These are phyloP conservation scores for Colletotrichum acutatum DNA, from an alignment of 2,329 filamentous ascomycete genomes.

Conservation along the genomic window DNA sequence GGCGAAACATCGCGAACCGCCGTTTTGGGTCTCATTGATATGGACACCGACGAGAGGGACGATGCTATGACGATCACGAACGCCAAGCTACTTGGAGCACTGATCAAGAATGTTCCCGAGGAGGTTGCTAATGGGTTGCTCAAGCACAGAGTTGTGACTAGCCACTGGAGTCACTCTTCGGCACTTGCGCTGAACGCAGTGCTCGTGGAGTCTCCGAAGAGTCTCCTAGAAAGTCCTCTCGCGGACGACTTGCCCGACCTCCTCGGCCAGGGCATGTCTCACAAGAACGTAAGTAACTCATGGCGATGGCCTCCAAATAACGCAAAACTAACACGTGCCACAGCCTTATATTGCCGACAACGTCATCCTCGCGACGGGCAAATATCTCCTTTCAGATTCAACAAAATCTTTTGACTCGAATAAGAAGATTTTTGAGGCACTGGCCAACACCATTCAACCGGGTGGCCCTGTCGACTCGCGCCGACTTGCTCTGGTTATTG, in stretches of 20 bases:
- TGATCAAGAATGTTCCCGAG: constrained; percentile 85
- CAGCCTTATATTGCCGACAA: constrained; percentile 90
- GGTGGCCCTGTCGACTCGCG: constrained; percentile 85
- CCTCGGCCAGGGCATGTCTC: constrained; percentile 82
- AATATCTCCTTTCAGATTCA: constrained; percentile 81
- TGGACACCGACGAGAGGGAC: constrained; percentile 80
- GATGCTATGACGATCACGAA: constrained; percentile 88
- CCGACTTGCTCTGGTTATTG: constrained; percentile 85
- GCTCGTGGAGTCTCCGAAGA: constrained; percentile 80
- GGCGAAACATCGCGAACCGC: constrained; percentile 86
- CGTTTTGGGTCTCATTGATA: constrained; percentile 90
- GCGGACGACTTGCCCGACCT: constrained; percentile 80
- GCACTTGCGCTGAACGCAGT: constrained; percentile 90
- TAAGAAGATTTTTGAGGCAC: constrained; percentile 82
- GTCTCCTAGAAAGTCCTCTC: constrained; percentile 73
- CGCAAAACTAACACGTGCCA: constrained; percentile 35
- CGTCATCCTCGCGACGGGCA: constrained; percentile 87
- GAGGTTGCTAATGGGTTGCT: constrained; percentile 71
- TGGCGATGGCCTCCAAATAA: neutral
- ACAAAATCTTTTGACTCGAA: constrained; percentile 78
- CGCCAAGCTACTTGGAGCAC: constrained; percentile 86
- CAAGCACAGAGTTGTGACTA: constrained; percentile 82
- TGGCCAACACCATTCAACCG: constrained; percentile 80
- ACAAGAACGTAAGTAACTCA: constrained; percentile 73
- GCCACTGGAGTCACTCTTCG: constrained; percentile 80